phyloP scores from a whole-genome alignment of 1,284 basidiomycete genomes.

The Melanopsichium pennsylvanicum region DNA sequence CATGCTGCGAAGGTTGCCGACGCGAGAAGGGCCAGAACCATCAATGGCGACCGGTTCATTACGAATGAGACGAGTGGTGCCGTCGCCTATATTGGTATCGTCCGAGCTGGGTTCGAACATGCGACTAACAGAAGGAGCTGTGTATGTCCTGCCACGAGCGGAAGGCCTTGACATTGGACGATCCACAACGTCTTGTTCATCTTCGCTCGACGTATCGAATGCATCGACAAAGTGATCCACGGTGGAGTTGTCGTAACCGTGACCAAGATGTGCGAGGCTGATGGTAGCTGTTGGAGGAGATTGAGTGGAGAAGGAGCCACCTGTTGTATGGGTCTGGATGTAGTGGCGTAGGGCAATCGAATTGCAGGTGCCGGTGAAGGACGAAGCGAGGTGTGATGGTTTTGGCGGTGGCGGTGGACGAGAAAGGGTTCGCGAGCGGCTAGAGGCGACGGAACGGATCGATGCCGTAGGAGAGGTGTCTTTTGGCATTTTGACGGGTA shows the following conservation, averaged over 20 bases:
- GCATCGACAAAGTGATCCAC: constrained; percentile 36
- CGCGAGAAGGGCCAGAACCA: constrained; percentile 28
- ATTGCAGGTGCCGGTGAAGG: constrained; percentile 53
- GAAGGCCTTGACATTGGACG: constrained; percentile 11
- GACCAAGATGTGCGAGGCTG: constrained; percentile 28
- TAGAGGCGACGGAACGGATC: constrained; percentile 18
- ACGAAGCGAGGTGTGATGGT: constrained; percentile 49
- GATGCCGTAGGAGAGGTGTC: constrained; percentile 17
- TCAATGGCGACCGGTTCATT: constrained; percentile 40
- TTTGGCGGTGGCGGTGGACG: constrained; percentile 50
- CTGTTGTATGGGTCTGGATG: constrained; percentile 47
- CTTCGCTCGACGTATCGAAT: constrained; percentile 25
- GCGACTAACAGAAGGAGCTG: constrained; percentile 35
- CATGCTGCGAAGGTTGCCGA: constrained; percentile 36
- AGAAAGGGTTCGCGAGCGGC: constrained; percentile 23
- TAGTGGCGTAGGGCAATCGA: constrained; percentile 52
- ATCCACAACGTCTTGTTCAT: constrained; percentile 3
- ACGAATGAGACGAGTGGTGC: constrained; percentile 25
- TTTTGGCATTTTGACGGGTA: constrained; percentile 2
- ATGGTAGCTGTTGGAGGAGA: constrained; percentile 21
- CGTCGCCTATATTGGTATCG: constrained; percentile 7
- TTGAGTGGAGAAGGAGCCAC: constrained; percentile 31
- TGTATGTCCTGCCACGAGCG: constrained; percentile 30
- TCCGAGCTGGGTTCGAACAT: constrained; percentile 19
- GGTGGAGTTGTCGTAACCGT: constrained; percentile 31